phyloP scores from a whole-genome alignment of 2,329 filamentous ascomycete genomes.

The Penicillium sp. region DNA sequence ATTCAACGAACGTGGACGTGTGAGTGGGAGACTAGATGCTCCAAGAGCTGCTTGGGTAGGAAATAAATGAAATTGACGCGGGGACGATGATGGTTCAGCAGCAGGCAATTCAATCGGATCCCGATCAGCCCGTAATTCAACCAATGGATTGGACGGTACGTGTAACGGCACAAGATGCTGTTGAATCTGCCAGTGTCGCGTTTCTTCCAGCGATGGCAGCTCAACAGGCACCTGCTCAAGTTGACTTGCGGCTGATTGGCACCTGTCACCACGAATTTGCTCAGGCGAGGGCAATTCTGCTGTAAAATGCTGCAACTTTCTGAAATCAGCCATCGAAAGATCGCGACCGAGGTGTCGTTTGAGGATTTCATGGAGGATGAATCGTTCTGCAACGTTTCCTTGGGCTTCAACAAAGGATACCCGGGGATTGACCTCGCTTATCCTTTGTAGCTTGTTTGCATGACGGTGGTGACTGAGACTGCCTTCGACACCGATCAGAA shows the following conservation, averaged over 20 bases:
- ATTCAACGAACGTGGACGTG: neutral
- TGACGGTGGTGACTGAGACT: slow-evolving; percentile 52
- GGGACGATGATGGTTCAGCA: neutral
- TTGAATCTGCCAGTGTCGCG: slow-evolving; percentile 3
- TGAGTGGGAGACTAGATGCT: no score
- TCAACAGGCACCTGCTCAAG: slow-evolving; percentile 3
- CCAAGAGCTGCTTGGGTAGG: neutral
- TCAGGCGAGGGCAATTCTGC: slow-evolving; percentile 1
- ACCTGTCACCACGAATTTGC: neutral
- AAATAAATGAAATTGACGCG: neutral
- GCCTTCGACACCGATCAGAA: slow-evolving; percentile 51
- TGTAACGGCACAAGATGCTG: neutral
- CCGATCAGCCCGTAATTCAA: slow-evolving; percentile 1
- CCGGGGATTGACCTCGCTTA: slow-evolving; percentile 50
- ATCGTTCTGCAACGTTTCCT: slow-evolving; percentile 49
- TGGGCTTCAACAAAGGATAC: slow-evolving; percentile 53
- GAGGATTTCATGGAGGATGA: slow-evolving; percentile 50
- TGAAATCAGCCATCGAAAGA: slow-evolving; percentile 40
- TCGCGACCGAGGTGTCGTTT: slow-evolving; percentile 50
- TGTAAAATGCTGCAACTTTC: neutral
- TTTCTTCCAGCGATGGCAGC: slow-evolving; percentile 9
- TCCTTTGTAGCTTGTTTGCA: slow-evolving; percentile 50
- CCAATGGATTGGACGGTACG: neutral
- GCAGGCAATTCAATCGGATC: slow-evolving; percentile 4
- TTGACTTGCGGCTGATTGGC: neutral